Evolutionary conservation across 2,329 filamentous ascomycete species (phyloP), one percentile per base, ranked within the genome.

Genomic region (Coleophoma eucalyptorum): DNA sequence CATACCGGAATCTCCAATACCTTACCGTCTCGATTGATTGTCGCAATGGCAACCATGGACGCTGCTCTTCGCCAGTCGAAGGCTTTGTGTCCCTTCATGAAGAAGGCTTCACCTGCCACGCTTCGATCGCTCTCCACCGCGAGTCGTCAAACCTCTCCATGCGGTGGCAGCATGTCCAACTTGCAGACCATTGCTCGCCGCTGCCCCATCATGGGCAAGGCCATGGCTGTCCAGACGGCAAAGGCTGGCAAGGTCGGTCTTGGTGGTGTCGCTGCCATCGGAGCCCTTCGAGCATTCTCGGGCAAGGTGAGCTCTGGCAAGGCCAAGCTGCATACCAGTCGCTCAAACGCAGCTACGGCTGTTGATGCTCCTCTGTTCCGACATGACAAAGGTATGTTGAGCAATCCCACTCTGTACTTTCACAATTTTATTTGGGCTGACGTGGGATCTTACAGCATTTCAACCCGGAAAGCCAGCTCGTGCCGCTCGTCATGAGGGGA

Each of bases 151-250:
- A 63, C 80, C 55, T 88, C 87, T 49, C 87, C 86, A 51, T 89
- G 91, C 64, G 93, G 92, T 60, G 90, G 92, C 65, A 90, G 90
- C 72, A 96, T 97, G 84, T 96, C 91, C 66, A 97, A 96, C 75
- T 81, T 99, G 64, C 94, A 97, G 77, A 84, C 94, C 61, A 84
- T 96, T 66, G 94, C 90, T 64, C 87, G 91, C 67, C 90, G 93
- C 70, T 99, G 94, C 81, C 94, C 94, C 52, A 87, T 99, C 71
- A 99, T 99, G 94, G 93, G 92, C 71, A 96, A 97, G 80, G 94
- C 94, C 40, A 83, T 99, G 69, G 89, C 90, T 55, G 86, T 97
- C 37, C 93, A 97, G 78, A 81, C 81, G 43, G 78, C 82, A 56
- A 78, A 79, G 65, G 68, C 75, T 46, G 72, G 76, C 48, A 72